phyloP scores from a whole-genome alignment of 2,329 filamentous ascomycete species.

The Cryphonectria japonica region DNA sequence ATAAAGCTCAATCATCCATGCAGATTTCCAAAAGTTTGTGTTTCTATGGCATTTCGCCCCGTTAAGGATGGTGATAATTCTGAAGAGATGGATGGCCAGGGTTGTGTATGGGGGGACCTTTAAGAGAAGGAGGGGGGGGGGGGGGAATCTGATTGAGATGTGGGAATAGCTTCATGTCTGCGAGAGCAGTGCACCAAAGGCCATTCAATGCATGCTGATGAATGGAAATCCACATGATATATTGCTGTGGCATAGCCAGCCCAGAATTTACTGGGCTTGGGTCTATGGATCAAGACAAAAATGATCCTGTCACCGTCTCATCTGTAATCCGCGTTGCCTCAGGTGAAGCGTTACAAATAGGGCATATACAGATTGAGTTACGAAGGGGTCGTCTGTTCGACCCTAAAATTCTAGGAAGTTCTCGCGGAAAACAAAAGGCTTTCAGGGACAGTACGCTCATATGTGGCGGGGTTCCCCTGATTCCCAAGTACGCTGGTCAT shows the following conservation, averaged over 20 bases:
- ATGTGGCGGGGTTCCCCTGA: not conserved
- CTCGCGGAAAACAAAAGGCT: not conserved
- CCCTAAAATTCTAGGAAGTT: not conserved
- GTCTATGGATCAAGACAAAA: not conserved
- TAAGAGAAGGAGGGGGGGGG: too few relatives aligned
- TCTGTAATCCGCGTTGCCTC: not conserved
- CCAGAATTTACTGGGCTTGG: not conserved
- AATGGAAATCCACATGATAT: not conserved
- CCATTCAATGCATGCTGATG: not conserved
- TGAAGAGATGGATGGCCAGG: too few relatives aligned
- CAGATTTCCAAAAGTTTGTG: not conserved
- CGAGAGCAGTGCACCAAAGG: not conserved
- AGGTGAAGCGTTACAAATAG: not conserved
- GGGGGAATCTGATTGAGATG: not conserved
- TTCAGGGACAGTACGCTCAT: constrained; percentile 1
- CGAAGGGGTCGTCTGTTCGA: not conserved
- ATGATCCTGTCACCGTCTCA: not conserved
- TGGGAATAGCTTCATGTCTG: not conserved
- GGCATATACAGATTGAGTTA: not conserved
- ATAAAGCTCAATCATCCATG: not conserved
- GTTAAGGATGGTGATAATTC: too few relatives aligned
- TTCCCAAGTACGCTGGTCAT: not conserved
- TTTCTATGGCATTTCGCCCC: not conserved
- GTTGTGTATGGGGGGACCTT: not conserved
- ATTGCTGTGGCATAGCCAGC: not conserved